Conservation (phyloP, 2,329 filamentous ascomycete genomes). For the Cryphonectria carpinicola region DNA sequence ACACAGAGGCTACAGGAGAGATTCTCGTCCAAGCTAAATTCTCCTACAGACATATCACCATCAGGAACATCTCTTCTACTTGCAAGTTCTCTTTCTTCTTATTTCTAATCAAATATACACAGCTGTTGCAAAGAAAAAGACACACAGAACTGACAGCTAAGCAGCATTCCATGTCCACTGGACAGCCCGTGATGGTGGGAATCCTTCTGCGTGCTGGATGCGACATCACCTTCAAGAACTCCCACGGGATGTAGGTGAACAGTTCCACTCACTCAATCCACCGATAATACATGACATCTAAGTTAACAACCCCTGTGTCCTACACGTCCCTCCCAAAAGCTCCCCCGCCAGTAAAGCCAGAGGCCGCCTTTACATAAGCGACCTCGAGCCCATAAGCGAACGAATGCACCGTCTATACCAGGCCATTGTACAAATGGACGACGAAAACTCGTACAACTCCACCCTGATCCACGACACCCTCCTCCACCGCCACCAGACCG, state of each 20-base stretch:
- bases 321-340: neutral
- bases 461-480: neutral
- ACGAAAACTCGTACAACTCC: neutral
- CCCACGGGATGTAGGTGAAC: neutral
- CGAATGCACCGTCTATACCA: neutral
- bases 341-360: neutral
- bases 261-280: neutral
- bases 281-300: neutral
- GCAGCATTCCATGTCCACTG: neutral
- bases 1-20: neutral
- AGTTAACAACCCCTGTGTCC: neutral
- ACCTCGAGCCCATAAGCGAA: neutral
- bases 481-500: neutral
- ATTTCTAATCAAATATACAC: too few relatives aligned
- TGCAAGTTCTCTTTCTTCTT: neutral
- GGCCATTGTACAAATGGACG: neutral
- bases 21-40: neutral
- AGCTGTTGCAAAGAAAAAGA: neutral
- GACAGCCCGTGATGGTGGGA: neutral
- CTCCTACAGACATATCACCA: neutral
- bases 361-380: neutral
- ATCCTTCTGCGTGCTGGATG: neutral
- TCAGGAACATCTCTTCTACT: neutral
- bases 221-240: slow-evolving; percentile 2
- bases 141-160: neutral